Evolutionary conservation across 106 monocot species (phyloP).

Genomic region (Allium fistulosum): DNA sequence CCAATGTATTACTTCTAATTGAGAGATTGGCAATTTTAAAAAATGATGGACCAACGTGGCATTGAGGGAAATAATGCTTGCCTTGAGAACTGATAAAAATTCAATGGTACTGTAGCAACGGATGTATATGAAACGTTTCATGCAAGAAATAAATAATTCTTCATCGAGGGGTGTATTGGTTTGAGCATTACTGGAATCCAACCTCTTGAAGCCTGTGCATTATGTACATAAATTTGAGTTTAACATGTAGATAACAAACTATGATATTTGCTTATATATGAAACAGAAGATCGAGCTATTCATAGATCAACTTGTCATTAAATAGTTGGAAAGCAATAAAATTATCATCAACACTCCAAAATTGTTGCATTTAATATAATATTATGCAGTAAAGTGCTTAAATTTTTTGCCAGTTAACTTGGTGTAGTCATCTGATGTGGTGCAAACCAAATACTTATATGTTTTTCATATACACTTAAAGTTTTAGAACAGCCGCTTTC

Average conservation of each 20-base stretch:
- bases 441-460: too few relatives aligned
- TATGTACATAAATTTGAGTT: neutral
- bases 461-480: too few relatives aligned
- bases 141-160: slow-evolving; percentile 59
- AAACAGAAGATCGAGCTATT: neutral
- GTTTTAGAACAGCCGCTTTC: too few relatives aligned
- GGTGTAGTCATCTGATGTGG: too few relatives aligned
- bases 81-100: slow-evolving; percentile 85
- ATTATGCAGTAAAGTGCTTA: too few relatives aligned
- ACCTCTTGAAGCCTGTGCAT: slow-evolving; percentile 1
- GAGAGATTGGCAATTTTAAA: too few relatives aligned
- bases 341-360: too few relatives aligned
- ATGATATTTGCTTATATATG: neutral
- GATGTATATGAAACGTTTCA: slow-evolving; percentile 89
- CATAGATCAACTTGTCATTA: neutral
- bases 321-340: too few relatives aligned
- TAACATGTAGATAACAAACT: slow-evolving; percentile 19
- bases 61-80: slow-evolving; percentile 8
- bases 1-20: too few relatives aligned
- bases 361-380: too few relatives aligned
- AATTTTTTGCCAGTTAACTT: too few relatives aligned
- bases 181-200: slow-evolving; percentile 5
- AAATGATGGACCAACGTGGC: too few relatives aligned
- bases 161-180: slow-evolving; percentile 12
- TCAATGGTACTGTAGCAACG: slow-evolving; percentile 77